Base-by-base conservation (phyloP, 1,284 basidiomycete species). In the Tylopilus sp. region DNA sequence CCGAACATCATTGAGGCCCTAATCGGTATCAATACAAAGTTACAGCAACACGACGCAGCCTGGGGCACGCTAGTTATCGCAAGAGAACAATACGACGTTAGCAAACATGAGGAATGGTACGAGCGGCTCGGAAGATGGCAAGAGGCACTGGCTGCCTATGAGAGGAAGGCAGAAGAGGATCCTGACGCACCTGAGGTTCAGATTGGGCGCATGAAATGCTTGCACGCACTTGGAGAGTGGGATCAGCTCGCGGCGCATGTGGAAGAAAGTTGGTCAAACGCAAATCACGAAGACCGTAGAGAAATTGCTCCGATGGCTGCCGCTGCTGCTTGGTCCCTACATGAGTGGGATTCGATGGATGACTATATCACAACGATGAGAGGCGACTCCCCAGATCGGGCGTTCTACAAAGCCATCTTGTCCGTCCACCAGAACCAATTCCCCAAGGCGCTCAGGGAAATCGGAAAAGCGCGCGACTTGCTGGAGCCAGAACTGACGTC, bases 281-380 rank as follows among this genome's bases (percentile, higher is more conserved):
- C 92, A 4, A 83, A 78, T 38, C 78, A 85, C 54, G 94, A 97
- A 41, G 89, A 95, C 57, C 85, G 90, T 45, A 81, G 89, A 51
- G 87, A 92, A 65, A 97, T 99, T 60, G 95, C 97, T 1, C 95
- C 96, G 0, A 86, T 99, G 72, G 97, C 96, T 0, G 92, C 97
- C 0, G 96, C 97, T 0, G 96, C 97, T 1, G 93, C 93, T 5
- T 99, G 97, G 96, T 93, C 93, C 6, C 71, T 97, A 49, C 89
- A 89, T 55, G 93, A 98, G 63, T 99, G 97, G 97, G 94, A 97
- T 61, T 81, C 86, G 8, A 99, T 99, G 97, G 97, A 99, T 53
- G 88, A 95, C 59, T 99, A 97, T 69, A 97, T 99, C 53, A 79
- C 83, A 7, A 90, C 89, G 3, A 97, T 99, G 92, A 92, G 91